Base-by-base conservation (phyloP, 345 rosid species). In the Physaria fendleri region DNA sequence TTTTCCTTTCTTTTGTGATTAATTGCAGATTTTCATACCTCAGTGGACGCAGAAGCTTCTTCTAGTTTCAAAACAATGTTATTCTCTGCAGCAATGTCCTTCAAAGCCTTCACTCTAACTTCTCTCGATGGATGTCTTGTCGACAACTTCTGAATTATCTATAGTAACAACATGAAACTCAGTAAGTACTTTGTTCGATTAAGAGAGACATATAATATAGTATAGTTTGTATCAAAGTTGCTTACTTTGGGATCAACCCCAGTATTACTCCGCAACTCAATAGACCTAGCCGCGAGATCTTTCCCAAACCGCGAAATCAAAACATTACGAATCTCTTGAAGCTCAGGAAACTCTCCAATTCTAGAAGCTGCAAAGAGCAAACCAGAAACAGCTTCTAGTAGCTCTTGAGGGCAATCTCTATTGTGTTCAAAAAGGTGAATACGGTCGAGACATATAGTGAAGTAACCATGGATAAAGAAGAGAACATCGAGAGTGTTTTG, bases 281-380 rank as follows among this genome's bases (percentile, higher is more conserved):
- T 54, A 12, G 97, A 83, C 24, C 85, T 66, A 21, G 82, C 90
- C 0, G 80, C 94, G 8, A 93, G 77, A 50, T 87, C 97, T 59
- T 79, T 87, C 18, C 99, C 95, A 44, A 78, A 89, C 32, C 79
- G 85, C 37, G 97, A 77, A 5, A 77, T 51, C 62, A 89, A 68
- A 46, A 76, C 65, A 0, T 54, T 71, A 20, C 97, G 95, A 67
- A 93, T 74, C 72, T 93, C 90, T 65, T 73, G 85, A 69, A 93
- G 87, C 79, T 93, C 97, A 5, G 97, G 97, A 56, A 89, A 85
- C 1, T 93, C 99, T 0, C 99, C 96, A 8, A 91, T 81, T 49
- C 97, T 82, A 0, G 92, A 78, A 22, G 99, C 82, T 1, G 87
- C 92, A 38, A 66, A 89, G 28, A 83, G 64, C 81, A 93, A 76